Evolutionary conservation across 2,329 filamentous ascomycete species (phyloP), one percentile per base, ranked within the genome.

Genomic region (Aspergillaceae sp.): DNA sequence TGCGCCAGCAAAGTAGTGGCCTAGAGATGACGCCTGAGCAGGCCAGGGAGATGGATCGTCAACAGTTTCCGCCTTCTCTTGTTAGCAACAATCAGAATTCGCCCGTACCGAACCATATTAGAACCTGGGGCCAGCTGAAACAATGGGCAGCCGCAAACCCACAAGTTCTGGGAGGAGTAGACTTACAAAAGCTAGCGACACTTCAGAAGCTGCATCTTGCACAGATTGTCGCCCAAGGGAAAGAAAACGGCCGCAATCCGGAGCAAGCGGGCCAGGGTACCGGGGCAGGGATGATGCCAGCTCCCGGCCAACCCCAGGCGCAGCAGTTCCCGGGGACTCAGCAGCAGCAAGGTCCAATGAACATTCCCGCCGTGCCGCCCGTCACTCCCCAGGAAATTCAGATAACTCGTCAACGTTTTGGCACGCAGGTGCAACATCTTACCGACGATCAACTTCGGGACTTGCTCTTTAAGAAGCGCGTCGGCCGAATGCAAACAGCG

Each of bases 61-160:
- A 63, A 4, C 49, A 52, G 6, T 72, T 71, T 45, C 70, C 69
- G 4, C 59, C 56, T 2, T 56, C 53, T 7, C 60, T 66, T n/a
- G 51, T 68, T 8, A 60, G 57, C 44, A 58, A 58, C 33, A 64
- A 59, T 30, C 52, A 55, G n/a, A 63, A 54, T 8, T 57, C 62
- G 28, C 59, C 65, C 11, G 56, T 78, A 7, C 77, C 78, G 4
- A 71, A 70, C 29, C 61, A 73, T 8, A 65, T 80, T 27, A 74
- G 71, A 52, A 74, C 71, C 2, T 82, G 78, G 78, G 72, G 71
- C 6, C 73, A 79, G 46, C 64, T 82, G 5, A 81, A 80, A 58
- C 64, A 73, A 44, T 77, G 75, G 67, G 72, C 72, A 10, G 55
- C 58, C 29, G 64, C 71, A 38, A 78, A 78, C 46, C 64, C 66